phyloP scores from a whole-genome alignment of 768 basidiomycete genomes.

The Daedalea quercina region DNA sequence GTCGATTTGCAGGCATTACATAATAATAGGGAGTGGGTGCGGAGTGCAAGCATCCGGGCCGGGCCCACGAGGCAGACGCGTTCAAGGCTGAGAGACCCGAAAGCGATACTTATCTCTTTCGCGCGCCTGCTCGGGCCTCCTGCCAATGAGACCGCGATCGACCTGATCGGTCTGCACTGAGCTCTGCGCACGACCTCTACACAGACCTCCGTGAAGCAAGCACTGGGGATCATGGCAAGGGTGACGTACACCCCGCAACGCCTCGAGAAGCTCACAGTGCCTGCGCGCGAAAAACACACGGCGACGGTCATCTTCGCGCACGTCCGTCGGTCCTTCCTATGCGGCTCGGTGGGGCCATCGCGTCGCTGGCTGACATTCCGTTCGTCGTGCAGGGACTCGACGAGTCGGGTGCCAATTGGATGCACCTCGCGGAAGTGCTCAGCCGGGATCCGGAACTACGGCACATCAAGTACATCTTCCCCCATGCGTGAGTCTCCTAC shows the following conservation, averaged over 20 bases:
- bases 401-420: constrained; percentile 69
- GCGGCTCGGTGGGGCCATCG: not conserved
- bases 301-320: constrained; percentile 88
- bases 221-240: too few species aligned
- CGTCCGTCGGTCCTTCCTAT: constrained; percentile 37
- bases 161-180: constrained; percentile 9
- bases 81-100: too few species aligned
- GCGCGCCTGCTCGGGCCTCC: too few species aligned
- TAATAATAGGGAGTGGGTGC: too few species aligned
- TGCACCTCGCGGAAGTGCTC: constrained; percentile 66
- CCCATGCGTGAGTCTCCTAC: constrained; percentile 57
- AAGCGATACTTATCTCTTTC: too few species aligned
- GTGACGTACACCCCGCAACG: constrained; percentile 13
- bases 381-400: constrained; percentile 56
- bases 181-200: not conserved
- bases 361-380: not conserved
- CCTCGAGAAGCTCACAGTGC: constrained; percentile 46
- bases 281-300: constrained; percentile 57
- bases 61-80: too few species aligned
- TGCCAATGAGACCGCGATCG: not conserved
- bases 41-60: too few species aligned
- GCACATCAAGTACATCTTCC: constrained; percentile 87
- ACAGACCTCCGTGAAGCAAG: too few species aligned
- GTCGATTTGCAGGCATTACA: too few species aligned
- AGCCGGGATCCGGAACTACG: constrained; percentile 43